Conservation (phyloP, 2,329 filamentous ascomycete genomes). For the Fusarium denticulatum region DNA sequence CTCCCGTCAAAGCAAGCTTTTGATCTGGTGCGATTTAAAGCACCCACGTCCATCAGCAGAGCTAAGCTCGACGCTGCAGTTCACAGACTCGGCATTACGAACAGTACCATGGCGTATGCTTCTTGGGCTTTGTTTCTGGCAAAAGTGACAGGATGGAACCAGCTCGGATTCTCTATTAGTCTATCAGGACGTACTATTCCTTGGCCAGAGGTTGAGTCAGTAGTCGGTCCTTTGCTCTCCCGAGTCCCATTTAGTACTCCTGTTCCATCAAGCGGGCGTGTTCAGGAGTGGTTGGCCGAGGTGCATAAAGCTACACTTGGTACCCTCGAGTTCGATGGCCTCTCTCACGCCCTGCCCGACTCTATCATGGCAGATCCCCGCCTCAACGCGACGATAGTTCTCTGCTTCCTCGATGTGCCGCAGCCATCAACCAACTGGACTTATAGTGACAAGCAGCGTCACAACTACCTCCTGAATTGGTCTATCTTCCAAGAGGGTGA, state of each 20-base stretch:
- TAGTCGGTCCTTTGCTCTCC: background rate
- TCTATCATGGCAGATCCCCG: background rate
- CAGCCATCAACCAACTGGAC: background rate
- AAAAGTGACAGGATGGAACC: background rate
- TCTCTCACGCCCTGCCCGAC: background rate
- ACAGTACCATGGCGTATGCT: background rate
- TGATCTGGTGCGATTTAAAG: background rate
- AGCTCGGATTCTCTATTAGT: background rate
- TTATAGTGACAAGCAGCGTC: background rate
- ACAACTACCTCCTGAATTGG: background rate
- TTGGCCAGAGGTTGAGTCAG: background rate
- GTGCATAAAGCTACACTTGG: background rate
- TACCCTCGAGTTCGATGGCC: background rate
- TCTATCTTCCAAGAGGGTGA: background rate
- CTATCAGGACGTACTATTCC: background rate
- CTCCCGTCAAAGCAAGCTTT: background rate
- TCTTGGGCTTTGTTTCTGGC: background rate
- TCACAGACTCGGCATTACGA: background rate
- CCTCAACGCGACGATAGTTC: background rate
- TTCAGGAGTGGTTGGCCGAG: background rate
- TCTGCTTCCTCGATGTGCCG: background rate
- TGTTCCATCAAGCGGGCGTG: background rate
- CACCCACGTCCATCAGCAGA: background rate
- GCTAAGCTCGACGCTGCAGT: background rate
- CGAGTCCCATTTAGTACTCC: background rate